Percentiles rank a stretch among this genome's conserved stretches.
Conservation (phyloP, 371 early-diverging fungal species). For the Zopfochytrium polystomum region DNA sequence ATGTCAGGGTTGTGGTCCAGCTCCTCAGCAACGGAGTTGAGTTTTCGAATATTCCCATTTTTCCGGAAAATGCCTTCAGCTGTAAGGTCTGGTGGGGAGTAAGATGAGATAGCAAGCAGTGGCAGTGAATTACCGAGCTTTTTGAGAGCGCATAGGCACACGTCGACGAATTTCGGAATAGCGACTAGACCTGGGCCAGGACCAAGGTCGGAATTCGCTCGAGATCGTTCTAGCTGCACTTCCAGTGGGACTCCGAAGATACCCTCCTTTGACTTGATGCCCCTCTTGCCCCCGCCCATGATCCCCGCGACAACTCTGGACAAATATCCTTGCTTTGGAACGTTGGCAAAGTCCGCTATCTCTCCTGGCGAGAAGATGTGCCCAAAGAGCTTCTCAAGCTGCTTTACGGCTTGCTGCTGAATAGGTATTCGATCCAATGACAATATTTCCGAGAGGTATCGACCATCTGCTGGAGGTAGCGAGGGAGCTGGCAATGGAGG, state of each 20-base stretch:
- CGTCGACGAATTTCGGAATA: constrained; percentile 84
- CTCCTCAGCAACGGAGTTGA: constrained; percentile 70
- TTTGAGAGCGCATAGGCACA: constrained; percentile 70
- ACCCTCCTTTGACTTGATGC: constrained; percentile 29
- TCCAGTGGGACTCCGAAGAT: constrained; percentile 92
- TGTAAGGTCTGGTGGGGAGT: constrained; percentile 62
- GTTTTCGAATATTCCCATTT: constrained; percentile 90
- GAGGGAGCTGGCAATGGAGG: constrained; percentile 63
- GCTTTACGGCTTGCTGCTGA: constrained; percentile 78
- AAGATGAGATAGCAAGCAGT: background rate
- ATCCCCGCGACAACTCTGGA: constrained; percentile 57
- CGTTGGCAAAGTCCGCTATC: constrained; percentile 66
- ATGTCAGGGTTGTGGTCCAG: constrained; percentile 67
- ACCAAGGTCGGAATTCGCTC: constrained; percentile 78
- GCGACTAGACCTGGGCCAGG: constrained; percentile 67
- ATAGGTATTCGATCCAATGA: constrained; percentile 80
- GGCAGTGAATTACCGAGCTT: constrained; percentile 66
- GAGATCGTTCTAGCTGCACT: constrained; percentile 74
- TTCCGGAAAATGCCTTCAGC: constrained; percentile 95
- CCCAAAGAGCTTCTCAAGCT: constrained; percentile 69
- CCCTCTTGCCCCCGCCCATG: constrained; percentile 60
- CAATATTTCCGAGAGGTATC: constrained; percentile 72
- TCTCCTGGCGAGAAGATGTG: constrained; percentile 64
- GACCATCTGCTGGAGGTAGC: background rate
- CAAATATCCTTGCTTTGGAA: constrained; percentile 64